Evolutionary conservation across 495 filamentous ascomycete genomes (phyloP).

Genomic region (Sabuloglossum arenarium): DNA sequence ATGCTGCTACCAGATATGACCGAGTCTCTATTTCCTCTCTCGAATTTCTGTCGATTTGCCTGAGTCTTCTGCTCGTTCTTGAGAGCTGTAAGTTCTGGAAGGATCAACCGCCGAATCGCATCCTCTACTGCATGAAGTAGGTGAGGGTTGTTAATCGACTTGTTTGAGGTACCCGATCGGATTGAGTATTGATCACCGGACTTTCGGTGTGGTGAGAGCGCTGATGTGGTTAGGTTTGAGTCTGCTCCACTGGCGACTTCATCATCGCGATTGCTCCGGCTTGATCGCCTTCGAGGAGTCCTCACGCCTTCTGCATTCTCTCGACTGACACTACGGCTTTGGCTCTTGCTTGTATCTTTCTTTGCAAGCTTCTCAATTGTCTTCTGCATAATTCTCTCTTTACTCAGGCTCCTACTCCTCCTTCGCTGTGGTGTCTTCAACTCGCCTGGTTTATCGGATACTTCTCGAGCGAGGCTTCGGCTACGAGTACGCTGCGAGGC

Average conservation of each 20-base stretch:
- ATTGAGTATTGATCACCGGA: conserved; percentile 59
- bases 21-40: conserved; percentile 38
- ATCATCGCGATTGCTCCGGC: conserved; percentile 33
- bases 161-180: conserved; percentile 55
- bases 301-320: conserved; percentile 37
- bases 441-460: conserved; percentile 14
- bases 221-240: conserved; percentile 53
- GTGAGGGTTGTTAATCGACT: conserved; percentile 86
- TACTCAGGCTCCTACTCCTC: conserved; percentile 52
- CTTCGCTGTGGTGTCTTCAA: conserved; percentile 38
- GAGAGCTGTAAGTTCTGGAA: conserved; percentile 77
- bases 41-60: conserved; percentile 34
- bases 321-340: conserved; percentile 39
- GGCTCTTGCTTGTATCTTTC: conserved; percentile 24
- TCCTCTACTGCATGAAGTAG: conserved; percentile 92
- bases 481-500: conserved; percentile 33
- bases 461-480: conserved; percentile 31
- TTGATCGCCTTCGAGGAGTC: conserved; percentile 30
- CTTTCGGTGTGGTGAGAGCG: conserved; percentile 43
- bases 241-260: conserved; percentile 49
- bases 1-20: conserved; percentile 35
- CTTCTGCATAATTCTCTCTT: conserved; percentile 48
- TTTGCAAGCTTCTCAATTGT: conserved; percentile 40
- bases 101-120: conserved; percentile 75
- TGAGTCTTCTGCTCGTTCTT: conserved; percentile 68